Evolutionary conservation across 2,329 filamentous ascomycete species (phyloP), one percentile per base, ranked within the genome.

Genomic region (Thielaviopsis musarum): DNA sequence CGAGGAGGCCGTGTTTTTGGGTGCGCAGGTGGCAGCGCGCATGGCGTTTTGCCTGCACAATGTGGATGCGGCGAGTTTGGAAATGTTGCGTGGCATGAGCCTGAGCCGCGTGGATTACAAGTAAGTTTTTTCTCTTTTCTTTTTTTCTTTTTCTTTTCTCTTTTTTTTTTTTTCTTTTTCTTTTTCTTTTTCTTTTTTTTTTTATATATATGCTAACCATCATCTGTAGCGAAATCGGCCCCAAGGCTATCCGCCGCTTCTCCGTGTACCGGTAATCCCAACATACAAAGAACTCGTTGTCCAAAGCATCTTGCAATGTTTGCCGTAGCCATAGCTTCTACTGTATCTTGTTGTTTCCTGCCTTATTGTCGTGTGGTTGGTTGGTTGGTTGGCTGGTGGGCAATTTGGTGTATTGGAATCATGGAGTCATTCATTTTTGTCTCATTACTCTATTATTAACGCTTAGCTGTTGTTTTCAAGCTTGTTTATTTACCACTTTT

Each of bases 1-100:
- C 67, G 91, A 96, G 67, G 91, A 96, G 71, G 82, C 87, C 55
- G 82, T 84, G 67, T 95, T 96, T 72, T 74, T 96, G 6, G 91
- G 91, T 12, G 87, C 88, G 2, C 88, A 95, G 71, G 86, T 95
- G 34, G 88, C 87, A 1, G 89, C 87, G 1, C 70, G 79, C 21
- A 73, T 82, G 58, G 78, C 77, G 1, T 82, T 78, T 65, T 81
- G 78, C 65, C 70, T 81, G 64, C 79, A 82, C 64, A 81, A 81
- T 65, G 68, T 80, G 66, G 79, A 82, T 60, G 73, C 72, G 28
- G 71, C 74, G 63, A 72, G 73, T 17, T 62, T 75, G 52, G 79
- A 82, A 67, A 72, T 73, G 17, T 78, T 81, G 68, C 72, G 77
- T 52, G 66, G 74, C 60, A 81, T 81, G 76, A 81, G 77, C 64